phyloP scores from a whole-genome alignment of 257 asterid genomes.

The Nicotiana attenuata region DNA sequence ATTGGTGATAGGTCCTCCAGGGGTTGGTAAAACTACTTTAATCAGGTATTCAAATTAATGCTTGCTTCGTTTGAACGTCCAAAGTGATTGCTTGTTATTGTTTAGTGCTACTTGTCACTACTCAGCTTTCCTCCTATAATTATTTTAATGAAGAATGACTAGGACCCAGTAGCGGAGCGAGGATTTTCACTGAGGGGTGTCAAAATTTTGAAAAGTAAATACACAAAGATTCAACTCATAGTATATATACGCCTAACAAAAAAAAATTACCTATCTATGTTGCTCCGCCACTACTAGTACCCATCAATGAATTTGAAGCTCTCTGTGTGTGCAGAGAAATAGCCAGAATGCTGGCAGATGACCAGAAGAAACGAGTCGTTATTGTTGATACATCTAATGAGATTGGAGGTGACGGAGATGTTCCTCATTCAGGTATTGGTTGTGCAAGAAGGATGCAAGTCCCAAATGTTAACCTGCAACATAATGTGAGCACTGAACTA shows the following conservation, averaged over 20 bases:
- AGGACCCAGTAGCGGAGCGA: neutral
- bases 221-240: too few species aligned
- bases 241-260: too few species aligned
- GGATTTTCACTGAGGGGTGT: too few species aligned
- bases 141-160: neutral
- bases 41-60: conserved; percentile 48
- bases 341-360: conserved; percentile 91
- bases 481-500: conserved; percentile 51
- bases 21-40: conserved; percentile 96
- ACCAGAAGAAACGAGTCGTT: conserved; percentile 84
- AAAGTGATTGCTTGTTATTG: neutral
- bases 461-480: conserved; percentile 92
- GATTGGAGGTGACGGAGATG: conserved; percentile 97
- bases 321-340: conserved; percentile 57
- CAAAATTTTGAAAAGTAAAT: too few species aligned
- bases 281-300: neutral
- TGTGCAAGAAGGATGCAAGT: conserved; percentile 99
- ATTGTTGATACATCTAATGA: conserved; percentile 97
- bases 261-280: too few species aligned
- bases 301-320: neutral
- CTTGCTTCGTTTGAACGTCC: neutral
- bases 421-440: conserved; percentile 98
- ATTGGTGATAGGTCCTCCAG: conserved; percentile 96
- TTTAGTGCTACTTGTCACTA: neutral
- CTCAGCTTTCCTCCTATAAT: neutral